Evolutionary conservation across 208 protist species (phyloP).

Genomic region (Phytomonas serpens): DNA sequence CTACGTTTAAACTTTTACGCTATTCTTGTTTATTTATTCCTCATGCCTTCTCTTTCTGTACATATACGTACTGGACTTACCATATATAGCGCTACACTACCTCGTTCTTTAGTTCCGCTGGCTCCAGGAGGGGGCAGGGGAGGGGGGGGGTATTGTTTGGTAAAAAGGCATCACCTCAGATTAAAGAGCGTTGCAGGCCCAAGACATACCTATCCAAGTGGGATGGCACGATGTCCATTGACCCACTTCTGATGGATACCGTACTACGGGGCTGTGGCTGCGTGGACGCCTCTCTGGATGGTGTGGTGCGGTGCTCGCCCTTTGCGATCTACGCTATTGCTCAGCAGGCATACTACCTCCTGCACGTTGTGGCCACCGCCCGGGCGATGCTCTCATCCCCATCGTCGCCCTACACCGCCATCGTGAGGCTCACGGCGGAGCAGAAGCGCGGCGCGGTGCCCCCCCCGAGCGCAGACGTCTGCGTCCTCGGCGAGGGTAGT

Average conservation of each 20-base stretch:
- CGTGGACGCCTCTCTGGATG: slow-evolving; percentile 37
- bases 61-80: not conserved
- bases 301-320: slow-evolving; percentile 32
- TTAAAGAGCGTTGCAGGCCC: not conserved
- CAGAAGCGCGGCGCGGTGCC: slow-evolving; percentile 14
- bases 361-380: slow-evolving; percentile 33
- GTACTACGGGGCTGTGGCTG: slow-evolving; percentile 42
- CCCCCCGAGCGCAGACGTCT: not conserved
- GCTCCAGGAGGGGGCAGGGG: too few relatives aligned
- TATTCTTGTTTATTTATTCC: not conserved
- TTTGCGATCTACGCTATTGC: slow-evolving; percentile 45
- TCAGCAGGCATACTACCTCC: slow-evolving; percentile 52
- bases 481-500: not conserved
- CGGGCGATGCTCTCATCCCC: slow-evolving; percentile 46
- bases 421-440: slow-evolving; percentile 29
- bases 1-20: not conserved
- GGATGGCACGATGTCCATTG: slow-evolving; percentile 8
- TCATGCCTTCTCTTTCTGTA: not conserved
- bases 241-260: slow-evolving; percentile 39
- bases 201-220: slow-evolving; percentile 1
- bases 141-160: not conserved
- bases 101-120: not conserved
- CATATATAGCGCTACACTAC: not conserved
- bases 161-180: not conserved
- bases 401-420: slow-evolving; percentile 34